phyloP scores from a whole-genome alignment of 768 basidiomycete species.

The Podaxis sp. region DNA sequence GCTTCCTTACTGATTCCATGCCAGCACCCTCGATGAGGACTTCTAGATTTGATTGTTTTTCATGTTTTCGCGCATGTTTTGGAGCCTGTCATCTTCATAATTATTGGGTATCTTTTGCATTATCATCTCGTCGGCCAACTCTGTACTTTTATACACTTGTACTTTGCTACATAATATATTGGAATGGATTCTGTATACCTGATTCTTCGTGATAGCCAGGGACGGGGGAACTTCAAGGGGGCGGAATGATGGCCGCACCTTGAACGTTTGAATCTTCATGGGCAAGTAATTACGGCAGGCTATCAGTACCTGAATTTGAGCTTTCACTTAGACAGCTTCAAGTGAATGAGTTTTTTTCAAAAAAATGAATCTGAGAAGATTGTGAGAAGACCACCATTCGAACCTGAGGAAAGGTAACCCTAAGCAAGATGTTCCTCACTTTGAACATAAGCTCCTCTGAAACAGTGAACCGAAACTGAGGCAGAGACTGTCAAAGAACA shows the following conservation, averaged over 20 bases:
- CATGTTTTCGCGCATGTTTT: constrained; percentile 10
- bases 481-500: neutral
- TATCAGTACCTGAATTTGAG: neutral
- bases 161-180: constrained; percentile 2
- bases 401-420: neutral
- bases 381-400: neutral
- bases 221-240: neutral
- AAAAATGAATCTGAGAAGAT: neutral
- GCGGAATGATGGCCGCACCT: neutral
- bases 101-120: constrained; percentile 9
- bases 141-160: constrained; percentile 13
- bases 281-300: neutral
- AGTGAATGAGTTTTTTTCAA: neutral
- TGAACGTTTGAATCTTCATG: neutral
- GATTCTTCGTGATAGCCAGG: neutral
- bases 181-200: neutral
- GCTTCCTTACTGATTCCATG: constrained; percentile 12
- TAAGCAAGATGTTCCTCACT: neutral
- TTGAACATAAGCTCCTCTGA: neutral
- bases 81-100: neutral
- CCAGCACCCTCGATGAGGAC: constrained; percentile 33
- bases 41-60: constrained; percentile 23
- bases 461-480: neutral
- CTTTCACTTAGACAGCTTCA: neutral
- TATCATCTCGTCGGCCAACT: constrained; percentile 1